These are phyloP conservation scores for Macrocybe gigantea DNA, from an alignment of 768 basidiomycete genomes.

Conservation along the genomic window DNA sequence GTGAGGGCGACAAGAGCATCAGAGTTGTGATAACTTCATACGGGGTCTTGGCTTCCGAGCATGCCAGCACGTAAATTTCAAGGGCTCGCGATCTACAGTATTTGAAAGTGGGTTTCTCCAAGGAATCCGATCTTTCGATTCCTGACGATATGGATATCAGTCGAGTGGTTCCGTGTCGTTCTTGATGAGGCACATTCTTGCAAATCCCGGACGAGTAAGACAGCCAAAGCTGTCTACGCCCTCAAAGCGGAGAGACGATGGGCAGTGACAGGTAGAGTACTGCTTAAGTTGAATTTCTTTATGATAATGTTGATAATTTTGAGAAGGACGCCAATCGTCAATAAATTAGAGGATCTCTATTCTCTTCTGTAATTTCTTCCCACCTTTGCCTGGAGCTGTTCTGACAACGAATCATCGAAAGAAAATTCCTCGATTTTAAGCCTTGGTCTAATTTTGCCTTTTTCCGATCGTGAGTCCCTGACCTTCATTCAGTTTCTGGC, in stretches of 20 bases:
- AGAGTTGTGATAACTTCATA: conserved; percentile 91
- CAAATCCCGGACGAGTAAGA: conserved; percentile 85
- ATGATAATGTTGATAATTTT: neutral
- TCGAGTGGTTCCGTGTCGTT: conserved; percentile 76
- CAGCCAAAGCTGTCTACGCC: conserved; percentile 84
- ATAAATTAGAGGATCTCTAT: conserved; percentile 86
- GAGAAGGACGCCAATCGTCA: conserved; percentile 88
- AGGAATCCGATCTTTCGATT: neutral
- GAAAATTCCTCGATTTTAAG: conserved; percentile 71
- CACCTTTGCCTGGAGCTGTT: neutral
- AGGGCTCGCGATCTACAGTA: conserved; percentile 42
- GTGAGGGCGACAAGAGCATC: conserved; percentile 44
- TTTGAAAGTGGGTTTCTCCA: conserved; percentile 55
- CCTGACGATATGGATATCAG: conserved; percentile 28
- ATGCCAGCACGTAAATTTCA: conserved; percentile 57
- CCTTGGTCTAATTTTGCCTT: conserved; percentile 83
- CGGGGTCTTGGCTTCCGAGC: conserved; percentile 87
- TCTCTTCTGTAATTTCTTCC: conserved; percentile 56
- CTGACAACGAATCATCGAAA: conserved; percentile 18
- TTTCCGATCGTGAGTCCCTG: conserved; percentile 71
- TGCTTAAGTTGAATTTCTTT: neutral
- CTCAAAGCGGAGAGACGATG: conserved; percentile 75
- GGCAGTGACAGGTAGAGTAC: conserved; percentile 72
- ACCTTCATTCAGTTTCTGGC: neutral
- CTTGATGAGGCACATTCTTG: conserved; percentile 95